Conservation (phyloP, 2,329 filamentous ascomycete species). For the Scedosporium boydii region DNA sequence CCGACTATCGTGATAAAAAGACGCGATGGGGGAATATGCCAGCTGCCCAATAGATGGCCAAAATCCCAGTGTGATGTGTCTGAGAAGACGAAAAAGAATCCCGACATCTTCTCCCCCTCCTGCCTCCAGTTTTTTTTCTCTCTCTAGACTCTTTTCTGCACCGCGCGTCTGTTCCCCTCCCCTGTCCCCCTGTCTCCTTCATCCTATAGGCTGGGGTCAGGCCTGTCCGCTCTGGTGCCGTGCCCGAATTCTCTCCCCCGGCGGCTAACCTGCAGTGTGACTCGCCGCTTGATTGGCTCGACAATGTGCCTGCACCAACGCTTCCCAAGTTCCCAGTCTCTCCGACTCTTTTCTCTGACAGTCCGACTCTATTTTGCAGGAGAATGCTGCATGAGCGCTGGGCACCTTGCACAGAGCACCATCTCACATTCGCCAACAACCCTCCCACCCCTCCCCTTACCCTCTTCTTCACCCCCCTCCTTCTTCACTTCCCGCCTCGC, state of each 20-base stretch:
- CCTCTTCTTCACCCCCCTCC: constrained; percentile 5
- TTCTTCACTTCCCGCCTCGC: constrained; percentile 4
- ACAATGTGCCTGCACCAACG: not conserved
- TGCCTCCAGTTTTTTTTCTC: not conserved
- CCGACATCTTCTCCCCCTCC: not conserved
- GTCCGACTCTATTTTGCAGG: not conserved
- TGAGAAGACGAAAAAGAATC: not conserved
- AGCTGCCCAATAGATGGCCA: constrained; percentile 17
- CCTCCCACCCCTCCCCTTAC: not conserved
- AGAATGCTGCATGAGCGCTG: not conserved
- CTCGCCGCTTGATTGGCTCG: constrained; percentile 18
- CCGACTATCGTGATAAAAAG: not conserved
- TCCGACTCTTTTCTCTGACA: not conserved
- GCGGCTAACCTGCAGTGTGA: constrained; percentile 20
- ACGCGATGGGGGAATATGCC: constrained; percentile 23
- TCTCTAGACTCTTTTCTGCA: not conserved
- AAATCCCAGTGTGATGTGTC: not conserved
- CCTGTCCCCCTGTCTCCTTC: not conserved
- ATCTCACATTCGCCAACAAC: not conserved
- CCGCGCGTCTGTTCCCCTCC: not conserved
- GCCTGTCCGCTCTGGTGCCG: not conserved
- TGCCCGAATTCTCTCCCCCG: not conserved
- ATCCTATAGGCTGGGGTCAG: not conserved
- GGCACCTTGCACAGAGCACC: not conserved
- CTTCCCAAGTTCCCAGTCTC: not conserved